Evolutionary conservation across 2,329 filamentous ascomycete species (phyloP), one percentile per base, ranked within the genome.

Genomic region (Leptosphaerulina australis): DNA sequence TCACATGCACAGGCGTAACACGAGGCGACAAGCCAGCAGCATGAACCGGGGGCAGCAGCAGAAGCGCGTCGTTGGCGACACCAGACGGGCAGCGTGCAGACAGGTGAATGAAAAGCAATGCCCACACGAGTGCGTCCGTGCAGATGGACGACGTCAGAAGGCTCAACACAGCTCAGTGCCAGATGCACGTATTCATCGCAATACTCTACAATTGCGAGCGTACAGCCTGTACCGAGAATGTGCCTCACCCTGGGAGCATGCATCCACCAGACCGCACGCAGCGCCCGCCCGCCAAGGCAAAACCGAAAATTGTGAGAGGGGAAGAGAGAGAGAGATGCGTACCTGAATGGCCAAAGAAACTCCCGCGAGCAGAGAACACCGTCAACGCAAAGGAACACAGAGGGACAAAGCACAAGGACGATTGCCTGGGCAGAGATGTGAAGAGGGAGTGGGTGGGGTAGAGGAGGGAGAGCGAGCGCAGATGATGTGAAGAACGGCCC

Each of bases 351-450:
- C 53, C 53, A 52, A 47, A 55, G 44, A 50, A 49, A 53, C 50
- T 48, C 50, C 45, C 46, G 51, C 50, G 58, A 62, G 55, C 50
- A 58, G 50, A 56, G 55, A 55, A 52, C 50, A 53, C 50, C 63
- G 62, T 55, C 44, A 64, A 67, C 63, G 66, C 64, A 71, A 72
- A 64, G 62, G 63, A 65, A 68, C 44, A 59, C 47, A 51, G 50
- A 46, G 45, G 46, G 44, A 44, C 37, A 40, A 54, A 41, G 52
- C 37, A 46, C 47, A 49, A 55, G 25, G 51, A 50, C 36, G 53
- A 44, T 47, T 53, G 50, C 50, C 44, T 47, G 47, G 35, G 54
- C 45, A 47, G 30, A 49, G 49, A 49, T 48, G 54, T 53, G 47
- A 55, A 45, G 55, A 58, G 61, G 55, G 58, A 65, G 53, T 57